Base-by-base conservation (phyloP, 768 basidiomycete species). In the Trametes cingulata region DNA sequence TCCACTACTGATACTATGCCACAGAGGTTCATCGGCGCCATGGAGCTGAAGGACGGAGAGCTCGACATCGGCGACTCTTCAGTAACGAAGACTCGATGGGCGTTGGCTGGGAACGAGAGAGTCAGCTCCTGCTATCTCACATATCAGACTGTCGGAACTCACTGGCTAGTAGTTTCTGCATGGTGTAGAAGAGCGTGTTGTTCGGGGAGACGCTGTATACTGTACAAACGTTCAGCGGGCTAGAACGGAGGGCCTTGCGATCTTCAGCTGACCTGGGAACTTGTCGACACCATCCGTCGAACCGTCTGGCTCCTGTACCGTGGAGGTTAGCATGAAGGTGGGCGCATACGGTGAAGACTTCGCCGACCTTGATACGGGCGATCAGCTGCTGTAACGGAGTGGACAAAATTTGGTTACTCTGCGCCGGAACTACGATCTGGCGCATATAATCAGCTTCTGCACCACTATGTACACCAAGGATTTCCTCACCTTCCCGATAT, bases 1-100 rank as follows among this genome's bases (percentile, higher is more conserved):
- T 93, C 91, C 22, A 91, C 89, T 59, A 89, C 81, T 14, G 91
- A 92, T 10, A 92, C 87, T n/a, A 93, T 81, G 14, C 91, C 91
- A 8, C 80, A 85, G 7, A 90, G 77, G 65, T 80, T 81, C 42
- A 80, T 80, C 6, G 80, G 59, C 71, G 49, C 71, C 58, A 56
- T 67, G 42, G 82, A 70, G 22, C 81, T 73, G 56, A 78, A 62
- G 10, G 81, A 66, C 2, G 85, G 82, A 1, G 86, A 85, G 2
- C 80, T 74, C 15, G 82, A 73, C 49, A 75, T 74, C 1, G 74
- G 61, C 8, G 81, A 77, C 52, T 92, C 90, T 53, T 82, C 81
- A 2, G 85, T 88, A 20, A 93, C 84, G 68, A 93, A 93, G 12
- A 93, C 78, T 27, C 91, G 83, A 68, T 92, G 91, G 0, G 91